Base-by-base conservation (phyloP, 2,329 filamentous ascomycete genomes). In the Talaromyces sp. region DNA sequence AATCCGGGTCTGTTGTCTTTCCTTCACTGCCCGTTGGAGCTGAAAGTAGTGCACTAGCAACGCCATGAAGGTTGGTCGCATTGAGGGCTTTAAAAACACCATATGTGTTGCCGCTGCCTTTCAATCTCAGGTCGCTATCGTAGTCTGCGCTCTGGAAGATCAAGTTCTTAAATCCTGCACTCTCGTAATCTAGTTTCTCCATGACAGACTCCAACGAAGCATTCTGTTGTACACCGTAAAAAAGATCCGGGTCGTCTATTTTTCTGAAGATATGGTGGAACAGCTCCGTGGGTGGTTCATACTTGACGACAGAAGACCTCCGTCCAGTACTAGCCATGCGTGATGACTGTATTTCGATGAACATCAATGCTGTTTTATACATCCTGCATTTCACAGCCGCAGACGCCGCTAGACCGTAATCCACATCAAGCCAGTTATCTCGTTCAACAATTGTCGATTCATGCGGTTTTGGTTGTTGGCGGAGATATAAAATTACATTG, bases 181-280 rank as follows among this genome's bases (percentile, higher is more conserved):
- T 88, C 76, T 99, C 95, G 71, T 97, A 94, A 67, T 96, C 92
- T 4, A 98, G 83, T 9, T 91, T 88, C 57, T 89, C 85, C 62
- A 98, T 81, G 0, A 98, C 89, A 10, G 89, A 91, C 16, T 85
- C 81, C 16, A 99, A 78, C 61, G 87, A 92, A 6, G 92, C 85
- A 47, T 86, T 85, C 73, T 96, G 90, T 50, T 91, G 86, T 7
- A 97, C 83, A 4, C 95, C 96, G 71, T 99, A 99, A 73, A 96
- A 99, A 0, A 92, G 89, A 73, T 99, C 95, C 1, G 93, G 94
- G 69, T 99, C 96, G 70, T 97, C 93, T 54, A 99, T 90, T 64
- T 91, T 94, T 71, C 91, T 89, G 73, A 95, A 99, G 2, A 99
- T 93, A 0, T 85, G 81, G 52, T 96, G 82, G 12, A 98, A 80